These are phyloP conservation scores for Rhizopus delemar DNA, from an alignment of 371 early-diverging fungal genomes.

Conservation along the genomic window DNA sequence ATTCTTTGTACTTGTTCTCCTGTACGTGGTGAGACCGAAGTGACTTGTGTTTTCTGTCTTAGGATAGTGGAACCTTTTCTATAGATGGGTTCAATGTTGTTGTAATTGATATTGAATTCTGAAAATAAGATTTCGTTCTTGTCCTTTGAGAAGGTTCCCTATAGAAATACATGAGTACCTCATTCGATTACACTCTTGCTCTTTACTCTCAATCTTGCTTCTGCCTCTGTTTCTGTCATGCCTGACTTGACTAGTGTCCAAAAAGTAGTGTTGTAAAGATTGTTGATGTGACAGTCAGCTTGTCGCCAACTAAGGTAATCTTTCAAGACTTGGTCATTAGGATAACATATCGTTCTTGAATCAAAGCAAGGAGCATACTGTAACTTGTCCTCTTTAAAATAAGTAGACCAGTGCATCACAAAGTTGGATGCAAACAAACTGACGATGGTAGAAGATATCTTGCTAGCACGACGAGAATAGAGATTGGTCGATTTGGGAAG, in stretches of 20 bases:
- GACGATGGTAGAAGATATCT: slow-evolving; percentile 82
- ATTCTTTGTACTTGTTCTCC: slow-evolving; percentile 34
- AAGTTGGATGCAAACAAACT: slow-evolving; percentile 87
- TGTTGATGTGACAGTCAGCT: slow-evolving; percentile 92
- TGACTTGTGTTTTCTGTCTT: slow-evolving; percentile 54
- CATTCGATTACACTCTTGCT: neutral
- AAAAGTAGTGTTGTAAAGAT: slow-evolving; percentile 91
- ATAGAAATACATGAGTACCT: neutral
- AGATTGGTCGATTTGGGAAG: slow-evolving; percentile 66
- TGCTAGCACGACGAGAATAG: slow-evolving; percentile 79
- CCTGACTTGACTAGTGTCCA: slow-evolving; percentile 84
- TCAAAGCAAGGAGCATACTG: slow-evolving; percentile 90
- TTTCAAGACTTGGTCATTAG: slow-evolving; percentile 73
- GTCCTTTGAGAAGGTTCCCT: slow-evolving; percentile 80
- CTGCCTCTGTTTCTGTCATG: slow-evolving; percentile 67
- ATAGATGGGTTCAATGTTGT: slow-evolving; percentile 75
- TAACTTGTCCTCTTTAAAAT: slow-evolving; percentile 66
- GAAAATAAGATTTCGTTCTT: slow-evolving; percentile 92
- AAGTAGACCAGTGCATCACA: slow-evolving; percentile 79
- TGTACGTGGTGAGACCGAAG: slow-evolving; percentile 38
- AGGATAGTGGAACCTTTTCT: slow-evolving; percentile 85
- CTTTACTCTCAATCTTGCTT: slow-evolving; percentile 64
- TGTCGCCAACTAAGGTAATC: slow-evolving; percentile 96
- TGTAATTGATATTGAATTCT: slow-evolving; percentile 87
- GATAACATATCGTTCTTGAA: slow-evolving; percentile 87